These are phyloP conservation scores for Phytophthora boehmeriae DNA, from an alignment of 352 stramenopile species.

Conservation along the genomic window DNA sequence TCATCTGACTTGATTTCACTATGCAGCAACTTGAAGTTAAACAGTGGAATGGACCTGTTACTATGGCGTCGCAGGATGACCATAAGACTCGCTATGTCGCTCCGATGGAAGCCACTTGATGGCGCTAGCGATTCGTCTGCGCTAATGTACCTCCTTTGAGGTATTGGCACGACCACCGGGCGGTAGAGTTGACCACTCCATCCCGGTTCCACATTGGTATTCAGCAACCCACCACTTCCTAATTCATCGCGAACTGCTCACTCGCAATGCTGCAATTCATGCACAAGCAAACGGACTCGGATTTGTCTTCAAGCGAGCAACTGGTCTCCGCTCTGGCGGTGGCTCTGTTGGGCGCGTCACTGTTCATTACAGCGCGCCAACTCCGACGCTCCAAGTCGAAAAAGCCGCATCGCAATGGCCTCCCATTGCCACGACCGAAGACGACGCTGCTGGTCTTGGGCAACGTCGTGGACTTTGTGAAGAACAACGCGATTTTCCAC, in stretches of 20 bases:
- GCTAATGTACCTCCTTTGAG: no score
- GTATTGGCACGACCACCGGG: no score
- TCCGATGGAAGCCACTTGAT: no score
- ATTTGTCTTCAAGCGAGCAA: background rate
- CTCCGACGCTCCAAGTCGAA: background rate
- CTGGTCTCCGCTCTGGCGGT: background rate
- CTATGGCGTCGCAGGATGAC: no score
- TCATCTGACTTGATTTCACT: no score
- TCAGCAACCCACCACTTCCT: no score
- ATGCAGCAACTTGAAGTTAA: no score
- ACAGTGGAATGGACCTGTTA: no score
- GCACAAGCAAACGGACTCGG: background rate
- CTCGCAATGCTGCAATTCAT: conserved; percentile 9
- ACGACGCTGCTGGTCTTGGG: conserved; percentile 35
- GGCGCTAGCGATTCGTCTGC: no score
- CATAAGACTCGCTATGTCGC: no score
- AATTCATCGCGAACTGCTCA: background rate
- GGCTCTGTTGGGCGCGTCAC: background rate
- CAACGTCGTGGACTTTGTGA: conserved; percentile 36
- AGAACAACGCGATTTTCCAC: conserved; percentile 27
- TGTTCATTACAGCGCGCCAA: background rate
- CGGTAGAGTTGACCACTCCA: no score
- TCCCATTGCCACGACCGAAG: background rate
- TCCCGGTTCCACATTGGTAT: no score
- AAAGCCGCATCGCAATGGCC: background rate